Evolutionary conservation across 495 filamentous ascomycete genomes (phyloP).

Genomic region (Hyphodiscus hymeniophilus): DNA sequence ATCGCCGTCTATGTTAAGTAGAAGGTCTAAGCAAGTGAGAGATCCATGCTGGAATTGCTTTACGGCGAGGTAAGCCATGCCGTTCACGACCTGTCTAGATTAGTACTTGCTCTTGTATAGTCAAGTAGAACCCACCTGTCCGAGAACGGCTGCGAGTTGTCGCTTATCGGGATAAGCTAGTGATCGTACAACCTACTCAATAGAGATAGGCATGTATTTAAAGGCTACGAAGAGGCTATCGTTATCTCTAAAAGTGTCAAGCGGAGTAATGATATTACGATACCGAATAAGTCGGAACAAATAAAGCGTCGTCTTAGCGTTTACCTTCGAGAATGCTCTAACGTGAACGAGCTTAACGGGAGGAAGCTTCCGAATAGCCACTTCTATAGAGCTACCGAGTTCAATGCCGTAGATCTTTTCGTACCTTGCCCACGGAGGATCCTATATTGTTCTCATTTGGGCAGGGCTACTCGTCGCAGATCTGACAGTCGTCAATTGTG

Average conservation of each 20-base stretch:
- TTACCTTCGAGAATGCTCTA: constrained; percentile 1
- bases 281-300: constrained; percentile 8
- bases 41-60: constrained; percentile 16
- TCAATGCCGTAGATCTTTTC: constrained; percentile 10
- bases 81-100: constrained; percentile 16
- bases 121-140: constrained; percentile 17
- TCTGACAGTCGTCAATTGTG: constrained; percentile 2
- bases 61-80: constrained; percentile 16
- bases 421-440: constrained; percentile 8
- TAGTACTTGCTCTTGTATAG: constrained; percentile 9
- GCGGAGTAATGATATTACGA: constrained; percentile 11
- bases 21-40: constrained; percentile 23
- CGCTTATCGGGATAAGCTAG: constrained; percentile 18
- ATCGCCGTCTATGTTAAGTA: constrained; percentile 13
- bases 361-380: constrained; percentile 11
- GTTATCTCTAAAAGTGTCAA: constrained; percentile 14
- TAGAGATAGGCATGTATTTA: constrained; percentile 20
- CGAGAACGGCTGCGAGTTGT: constrained; percentile 24
- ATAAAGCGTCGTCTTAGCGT: constrained; percentile 3
- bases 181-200: constrained; percentile 19
- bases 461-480: constrained; percentile 5
- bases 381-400: constrained; percentile 6
- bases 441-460: constrained; percentile 5
- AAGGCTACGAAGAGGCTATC: constrained; percentile 16
- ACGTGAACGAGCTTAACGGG: constrained; percentile 11